Conservation (phyloP, 2,329 filamentous ascomycete genomes). For the Alternaria brassicae region DNA sequence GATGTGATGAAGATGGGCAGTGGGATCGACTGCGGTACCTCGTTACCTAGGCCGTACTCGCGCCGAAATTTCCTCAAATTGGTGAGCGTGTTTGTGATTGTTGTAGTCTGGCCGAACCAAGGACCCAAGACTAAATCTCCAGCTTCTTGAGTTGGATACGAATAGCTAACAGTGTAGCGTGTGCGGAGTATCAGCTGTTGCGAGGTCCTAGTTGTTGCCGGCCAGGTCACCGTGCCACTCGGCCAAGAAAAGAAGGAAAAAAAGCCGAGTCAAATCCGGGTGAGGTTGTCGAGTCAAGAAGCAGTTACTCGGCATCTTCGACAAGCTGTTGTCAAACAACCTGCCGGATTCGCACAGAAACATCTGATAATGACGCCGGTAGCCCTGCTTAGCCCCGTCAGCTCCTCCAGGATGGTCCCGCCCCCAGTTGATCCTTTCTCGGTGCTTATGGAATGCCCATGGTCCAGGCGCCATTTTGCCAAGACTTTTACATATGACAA, state of each 20-base stretch:
- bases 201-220: neutral
- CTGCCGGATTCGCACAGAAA: no score
- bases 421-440: neutral
- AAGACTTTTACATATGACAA: neutral
- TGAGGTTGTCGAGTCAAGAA: slow-evolving; percentile 7
- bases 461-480: slow-evolving; percentile 3
- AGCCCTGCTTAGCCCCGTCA: neutral
- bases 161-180: neutral
- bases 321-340: neutral
- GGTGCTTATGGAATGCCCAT: neutral
- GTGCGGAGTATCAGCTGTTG: no score
- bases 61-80: neutral
- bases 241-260: slow-evolving; percentile 12
- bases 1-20: neutral
- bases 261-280: neutral
- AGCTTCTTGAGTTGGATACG: neutral
- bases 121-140: neutral
- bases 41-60: neutral
- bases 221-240: slow-evolving; percentile 3
- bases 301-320: neutral
- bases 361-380: neutral
- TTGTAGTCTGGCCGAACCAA: neutral
- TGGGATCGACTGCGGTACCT: neutral
- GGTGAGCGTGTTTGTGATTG: neutral
- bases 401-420: neutral